Base-by-base conservation (phyloP, 2,329 filamentous ascomycete genomes). In the Claviceps sp. region DNA sequence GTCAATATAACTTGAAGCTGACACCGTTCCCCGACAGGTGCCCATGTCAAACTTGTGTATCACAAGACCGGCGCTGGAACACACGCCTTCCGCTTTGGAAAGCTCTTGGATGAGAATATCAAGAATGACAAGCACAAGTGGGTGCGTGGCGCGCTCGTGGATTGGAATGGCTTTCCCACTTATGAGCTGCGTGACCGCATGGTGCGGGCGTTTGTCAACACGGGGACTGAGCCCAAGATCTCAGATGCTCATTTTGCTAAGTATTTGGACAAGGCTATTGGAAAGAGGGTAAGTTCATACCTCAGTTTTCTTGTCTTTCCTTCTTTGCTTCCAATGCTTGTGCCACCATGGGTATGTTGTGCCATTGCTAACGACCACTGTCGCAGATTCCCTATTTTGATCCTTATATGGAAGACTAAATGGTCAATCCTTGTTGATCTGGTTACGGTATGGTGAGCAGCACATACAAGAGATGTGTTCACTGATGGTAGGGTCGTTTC, bases 11-110 rank as follows among this genome's bases (percentile, higher is more conserved):
- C 26, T 30, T 9, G 26, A 40, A 40, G 30, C 43, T 45, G 14
- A 45, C 43, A 16, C 20, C 41, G 18, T 16, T 8, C 8, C 8
- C 26, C 11, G n/a, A 30, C 22, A 55, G 56, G 38, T 14, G 24
- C 46, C 36, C 52, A 53, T 37, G 30, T 64, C 45, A 67, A 66
- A 56, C 54, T 67, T 37, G 61, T 67, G 5, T 68, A 66, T 55
- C 64, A 67, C 59, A 67, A 67, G 56, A 60, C 64, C 54, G 65
- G 64, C 1, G 43, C n/a, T 4, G 53, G 55, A 49, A 67, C 65
- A 41, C 65, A 68, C 54, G 58, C 55, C 26, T 63, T 67, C 54
- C 63, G 65, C 16, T 65, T 65, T 37, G 58, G 55, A 40, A 51
- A 54, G 24, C 43, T 49, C 6, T 26, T 49, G 14, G 58, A 60